Conservation (phyloP, 2,329 filamentous ascomycete genomes). For the Penicillium sp. region DNA sequence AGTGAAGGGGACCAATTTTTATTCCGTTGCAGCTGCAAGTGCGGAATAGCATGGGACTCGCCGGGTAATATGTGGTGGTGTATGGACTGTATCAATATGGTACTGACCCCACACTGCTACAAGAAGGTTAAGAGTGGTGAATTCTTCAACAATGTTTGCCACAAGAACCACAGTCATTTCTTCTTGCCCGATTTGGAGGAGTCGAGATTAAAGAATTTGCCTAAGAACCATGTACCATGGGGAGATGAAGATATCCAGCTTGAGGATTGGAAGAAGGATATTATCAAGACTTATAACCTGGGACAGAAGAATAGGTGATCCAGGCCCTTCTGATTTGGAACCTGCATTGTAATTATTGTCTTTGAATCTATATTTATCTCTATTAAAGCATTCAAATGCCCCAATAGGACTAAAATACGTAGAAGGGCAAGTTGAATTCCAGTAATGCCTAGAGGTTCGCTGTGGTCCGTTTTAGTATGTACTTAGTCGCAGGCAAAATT, state of each 20-base stretch:
- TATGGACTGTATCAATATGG: slow-evolving; percentile 27
- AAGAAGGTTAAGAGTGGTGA: slow-evolving; percentile 17
- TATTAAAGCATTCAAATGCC: no score
- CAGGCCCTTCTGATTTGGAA: no score
- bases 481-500: no score
- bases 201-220: slow-evolving; percentile 13
- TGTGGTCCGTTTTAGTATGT: no score
- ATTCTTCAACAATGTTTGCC: slow-evolving; percentile 29
- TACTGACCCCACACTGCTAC: slow-evolving; percentile 23
- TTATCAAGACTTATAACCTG: no score
- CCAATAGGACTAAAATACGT: no score
- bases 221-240: slow-evolving; percentile 24
- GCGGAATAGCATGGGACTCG: slow-evolving; percentile 18
- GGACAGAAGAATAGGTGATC: no score
- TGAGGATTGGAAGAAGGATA: slow-evolving; percentile 20
- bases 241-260: slow-evolving; percentile 20
- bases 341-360: no score
- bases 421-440: no score
- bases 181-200: slow-evolving; percentile 24
- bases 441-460: no score
- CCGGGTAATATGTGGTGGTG: slow-evolving; percentile 30
- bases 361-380: no score
- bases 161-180: slow-evolving; percentile 25
- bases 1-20: not conserved
- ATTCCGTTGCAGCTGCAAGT: slow-evolving; percentile 4